Base-by-base conservation (phyloP, 176 grass and related monocot species). In the Ensete glaucum region DNA sequence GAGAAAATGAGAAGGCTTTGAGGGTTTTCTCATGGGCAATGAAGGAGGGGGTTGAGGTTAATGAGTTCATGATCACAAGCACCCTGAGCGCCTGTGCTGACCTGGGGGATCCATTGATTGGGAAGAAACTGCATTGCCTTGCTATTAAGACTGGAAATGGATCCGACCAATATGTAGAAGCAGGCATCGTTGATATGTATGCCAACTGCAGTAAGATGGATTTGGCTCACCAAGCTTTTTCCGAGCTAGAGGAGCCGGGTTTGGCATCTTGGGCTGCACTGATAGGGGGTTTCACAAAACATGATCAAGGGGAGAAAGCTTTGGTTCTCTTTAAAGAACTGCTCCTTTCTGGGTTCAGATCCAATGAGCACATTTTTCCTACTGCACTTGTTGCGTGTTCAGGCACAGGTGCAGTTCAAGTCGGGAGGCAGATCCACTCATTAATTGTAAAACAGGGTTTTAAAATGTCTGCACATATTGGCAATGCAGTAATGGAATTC, bases 261-360 rank as follows among this genome's bases (percentile, higher is more conserved):
- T 76, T 76, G 74, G 74, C 56, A 76, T 63, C 57, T 49, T 76
- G 74, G 74, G 57, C 58, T 76, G 74, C 57, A 9, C 17, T 76
- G 16, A 60, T 64, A 63, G 74, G 57, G 19, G 74, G 74, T 23
- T 76, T 17, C 9, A 11, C 29, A 10, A 56, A 60, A 21, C 29
- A 76, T 49, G 74, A 27, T 1, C 17, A 76, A 62, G 58, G 58
- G 1, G 56, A 64, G 29, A 63, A 25, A 49, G 57, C 74, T 76
- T 50, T 62, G 16, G 9, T 9, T 51, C 56, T 76, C 57, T 76
- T 63, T 49, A 49, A 16, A 63, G 59, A 63, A 26, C 50, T 76
- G n/a, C 74, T 22, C 10, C 50, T 17, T 15, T 76, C 56, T 3
- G 56, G 74, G 8, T 51, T 76, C 57, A 60, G 23, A 51, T 57